Evolutionary conservation across 108 stramenopile species (phyloP), one percentile per base, ranked within the genome.

Genomic region (Stephanodiscus triporus): DNA sequence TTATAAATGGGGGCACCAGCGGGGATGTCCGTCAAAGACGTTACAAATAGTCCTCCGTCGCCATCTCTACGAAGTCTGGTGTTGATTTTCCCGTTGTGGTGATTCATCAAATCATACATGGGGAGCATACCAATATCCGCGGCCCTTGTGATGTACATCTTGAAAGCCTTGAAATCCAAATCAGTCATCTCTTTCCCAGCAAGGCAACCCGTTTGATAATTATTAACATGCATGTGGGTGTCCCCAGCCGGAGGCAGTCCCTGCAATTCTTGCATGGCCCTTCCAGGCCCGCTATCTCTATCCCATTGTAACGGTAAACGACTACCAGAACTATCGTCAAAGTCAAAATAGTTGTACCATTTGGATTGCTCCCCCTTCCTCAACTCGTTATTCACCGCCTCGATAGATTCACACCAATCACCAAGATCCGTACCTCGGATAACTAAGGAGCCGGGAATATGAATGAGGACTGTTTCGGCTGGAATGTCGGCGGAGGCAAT

Each of bases 91-190:
- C 81, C 81, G 42, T 75, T 82, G 59, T 82, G 74, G 49, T 82
- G 81, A 68, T 82, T 82, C 75, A 82, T 82, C 24, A 82, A 57
- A 72, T 82, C 60, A 67, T 82, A 82, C 45, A 82, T 42, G 0
- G 81, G 81, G 38, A 76, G 56, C 27, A 76, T 30, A 23, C 81
- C 81, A 23, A 70, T 45, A 47, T 82, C 81, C 6, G 75, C 47
- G 17, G 74, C 57, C 37, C 81, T 63, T 1, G 81, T 82, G 19
- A 75, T 10, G 34, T 63, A 75, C 10, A 82, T 71, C 36, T 63
- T 50, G n/a, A 75, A 71, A 29, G 70, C 81, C 53, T 48, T 64
- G 38, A 53, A 65, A 34, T 81, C 68, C 2, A 65, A 5, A n/a
- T 61, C 34, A 20, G 22, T 61, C 20, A 19, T 4, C 8, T 42